Base-by-base conservation (phyloP, 1,139 yeast genomes). In the Geotrichum klebahnii region DNA sequence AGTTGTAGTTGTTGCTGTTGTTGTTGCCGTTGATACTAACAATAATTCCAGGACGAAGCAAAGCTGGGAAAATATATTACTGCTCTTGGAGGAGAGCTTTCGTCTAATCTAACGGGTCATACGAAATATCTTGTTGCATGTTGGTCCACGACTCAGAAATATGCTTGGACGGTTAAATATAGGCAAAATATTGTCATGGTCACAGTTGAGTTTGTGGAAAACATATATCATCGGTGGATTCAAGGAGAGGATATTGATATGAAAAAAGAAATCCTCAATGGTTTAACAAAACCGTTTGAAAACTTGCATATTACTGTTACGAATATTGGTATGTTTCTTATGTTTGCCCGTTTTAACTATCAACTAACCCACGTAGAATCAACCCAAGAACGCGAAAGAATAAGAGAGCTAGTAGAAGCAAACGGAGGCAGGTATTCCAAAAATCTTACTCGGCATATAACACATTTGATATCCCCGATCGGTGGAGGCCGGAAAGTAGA, bases 101-200 rank as follows among this genome's bases (percentile, higher is more conserved):
- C 74, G 53, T 72, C 74, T 42, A 84, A 83, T 60, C 70, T 86
- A 55, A 81, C 82, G 76, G 77, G 81, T 47, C 87, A 82, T 62
- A 85, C 82, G 6, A 75, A 78, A 47, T 79, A 78, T 54, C 67
- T 87, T 41, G 72, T 87, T 3, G 92, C 86, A 16, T 50, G 51
- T 95, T 92, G 1, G 75, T 75, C 51, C 65, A 80, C 31, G 71
- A 77, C 56, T 81, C 94, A 0, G 84, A 80, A 87, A 66, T 86
- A 81, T 66, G 70, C 70, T 52, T 86, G 75, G 64, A 81, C 85
- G 46, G 77, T 84, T 1, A 71, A 72, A 55, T 71, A 75, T 50
- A 68, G 95, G 52, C 67, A 71, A 42, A 92, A 85, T 62, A 74
- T 87, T 42, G 67, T 67, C 42, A 79, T 85, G 57, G 61, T 87